Base-by-base conservation (phyloP, 2,329 filamentous ascomycete species). In the Ceratocystis colombiana region DNA sequence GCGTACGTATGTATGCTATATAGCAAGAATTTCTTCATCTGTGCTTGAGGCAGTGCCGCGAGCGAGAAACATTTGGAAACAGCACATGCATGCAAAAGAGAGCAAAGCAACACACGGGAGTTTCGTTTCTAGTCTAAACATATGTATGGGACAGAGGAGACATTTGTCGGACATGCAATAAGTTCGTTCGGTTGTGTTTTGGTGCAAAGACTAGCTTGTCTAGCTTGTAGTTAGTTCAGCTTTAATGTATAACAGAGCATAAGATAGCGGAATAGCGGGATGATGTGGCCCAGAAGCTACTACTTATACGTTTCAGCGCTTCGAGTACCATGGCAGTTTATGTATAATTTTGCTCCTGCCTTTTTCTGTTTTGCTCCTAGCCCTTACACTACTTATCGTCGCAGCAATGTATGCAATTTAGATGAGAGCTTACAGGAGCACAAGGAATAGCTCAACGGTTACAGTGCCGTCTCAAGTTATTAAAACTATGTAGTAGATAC, bases 341-440 rank as follows among this genome's bases (percentile, higher is more conserved):
- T 12, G 37, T 41, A 41, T 12, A 41, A 15, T 15, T 15, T 41
- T 41, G 37, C 37, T 15, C 15, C 37, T 41, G 37, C 12, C 12
- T 41, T 12, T 41, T 41, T 12, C 37, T 41, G 37, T 10, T 53
- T 53, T 53, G 20, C 25, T n/a, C 48, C 48, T 12, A 53, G 22
- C 48, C 48, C 48, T 53, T 25, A 50, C n/a, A 22, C 48, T n/a
- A 57, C 53, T 57, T 33, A 30, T 57, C 10, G 22, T 33, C 4
- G 25, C 20, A 33, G 20, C n/a, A 53, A 53, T 20, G n/a, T 53
- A 33, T 30, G 25, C 53, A 57, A 57, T 33, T 57, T 57, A 57
- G 25, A 57, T 33, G 53, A 57, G 53, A 59, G 55, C 55, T 59
- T 33, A 37, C 55, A 59, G 55, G 55, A 59, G 55, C 33, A 37